Base-by-base conservation (phyloP, 2,329 filamentous ascomycete species). In the Eurotiales sp. region DNA sequence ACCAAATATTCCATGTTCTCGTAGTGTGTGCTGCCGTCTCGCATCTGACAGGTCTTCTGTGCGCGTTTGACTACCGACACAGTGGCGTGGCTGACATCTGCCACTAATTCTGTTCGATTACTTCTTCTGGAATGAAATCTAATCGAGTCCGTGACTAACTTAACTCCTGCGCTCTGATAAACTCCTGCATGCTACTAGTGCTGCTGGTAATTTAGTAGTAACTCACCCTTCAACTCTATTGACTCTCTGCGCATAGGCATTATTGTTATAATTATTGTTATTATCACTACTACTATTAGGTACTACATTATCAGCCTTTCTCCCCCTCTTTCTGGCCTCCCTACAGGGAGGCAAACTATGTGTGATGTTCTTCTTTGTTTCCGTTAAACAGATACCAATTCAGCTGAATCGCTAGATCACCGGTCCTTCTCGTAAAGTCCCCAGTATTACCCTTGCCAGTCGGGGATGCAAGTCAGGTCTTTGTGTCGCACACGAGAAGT, bases 1-100 rank as follows among this genome's bases (percentile, higher is more conserved):
- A 99, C 70, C 93, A 99, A 72, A 87, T 99, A 57, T 99, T 99
- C 69, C 93, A 99, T 73, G 75, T 95, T 34, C 79, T 93, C 57
- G 91, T 99, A 23, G 76, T 97, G 14, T 69, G 90, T 55, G 93
- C 93, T 0, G 92, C 90, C 0, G 79, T 81, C 1, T 81, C 86
- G 21, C 93, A 99, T 74, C 75, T 97, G 54, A 84, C 84, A 47
- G 91, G 88, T 44, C 79, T 97, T 72, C 66, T 88, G 25, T 86
- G 83, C 69, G 91, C 91, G 3, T 96, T 96, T 71, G 88, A 96
- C 70, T 86, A 88, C 65, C 84, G 89, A 63, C 90, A 96, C 69
- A 80, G 77, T 51, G 70, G 77, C 32, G 71, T 77, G 66, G 80
- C 77, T 32, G 46, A 45, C 17, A 6, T 29, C 21, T 53, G 50